Evolutionary conservation across 805 yeast species (phyloP).

Genomic region (Wickerhamomyces silvicola): DNA sequence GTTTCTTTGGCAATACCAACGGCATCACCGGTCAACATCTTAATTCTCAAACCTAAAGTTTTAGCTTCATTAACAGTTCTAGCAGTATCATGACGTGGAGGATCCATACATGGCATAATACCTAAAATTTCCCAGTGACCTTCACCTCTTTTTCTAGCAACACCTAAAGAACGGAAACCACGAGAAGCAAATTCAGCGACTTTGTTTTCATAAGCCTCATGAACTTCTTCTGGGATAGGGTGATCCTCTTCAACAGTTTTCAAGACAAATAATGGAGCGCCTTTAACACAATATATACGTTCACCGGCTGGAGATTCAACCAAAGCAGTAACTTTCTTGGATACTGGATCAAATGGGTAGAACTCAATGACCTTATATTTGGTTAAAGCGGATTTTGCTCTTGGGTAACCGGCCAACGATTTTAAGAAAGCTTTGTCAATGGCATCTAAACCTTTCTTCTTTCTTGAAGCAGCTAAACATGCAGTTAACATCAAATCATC

Average conservation of each 20-base stretch:
- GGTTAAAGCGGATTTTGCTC: constrained; percentile 87
- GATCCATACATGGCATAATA: constrained; percentile 98
- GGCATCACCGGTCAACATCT: constrained; percentile 99
- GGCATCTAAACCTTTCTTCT: constrained; percentile 97
- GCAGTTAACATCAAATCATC: constrained; percentile 97
- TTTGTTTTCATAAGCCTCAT: constrained; percentile 92
- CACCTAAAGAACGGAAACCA: constrained; percentile 98
- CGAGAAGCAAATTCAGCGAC: constrained; percentile 97
- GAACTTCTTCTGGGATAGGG: constrained; percentile 90
- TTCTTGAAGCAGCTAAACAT: constrained; percentile 95
- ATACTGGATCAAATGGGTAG: constrained; percentile 97
- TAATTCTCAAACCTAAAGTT: constrained; percentile 85
- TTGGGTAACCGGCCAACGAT: constrained; percentile 80
- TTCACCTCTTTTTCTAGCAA: constrained; percentile 97
- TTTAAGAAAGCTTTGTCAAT: constrained; percentile 95
- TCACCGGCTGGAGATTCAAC: constrained; percentile 96
- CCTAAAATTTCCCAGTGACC: constrained; percentile 98
- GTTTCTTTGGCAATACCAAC: constrained; percentile 98
- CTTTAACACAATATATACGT: constrained; percentile 92
- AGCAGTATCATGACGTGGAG: constrained; percentile 98
- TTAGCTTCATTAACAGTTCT: constrained; percentile 89
- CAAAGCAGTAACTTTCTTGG: constrained; percentile 91
- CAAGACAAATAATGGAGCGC: constrained; percentile 96
- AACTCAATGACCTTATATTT: constrained; percentile 92
- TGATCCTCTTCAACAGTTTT: constrained; percentile 96